These are phyloP conservation scores for Apiotrichum montevideense DNA, from an alignment of 1,284 basidiomycete genomes.

Conservation along the genomic window DNA sequence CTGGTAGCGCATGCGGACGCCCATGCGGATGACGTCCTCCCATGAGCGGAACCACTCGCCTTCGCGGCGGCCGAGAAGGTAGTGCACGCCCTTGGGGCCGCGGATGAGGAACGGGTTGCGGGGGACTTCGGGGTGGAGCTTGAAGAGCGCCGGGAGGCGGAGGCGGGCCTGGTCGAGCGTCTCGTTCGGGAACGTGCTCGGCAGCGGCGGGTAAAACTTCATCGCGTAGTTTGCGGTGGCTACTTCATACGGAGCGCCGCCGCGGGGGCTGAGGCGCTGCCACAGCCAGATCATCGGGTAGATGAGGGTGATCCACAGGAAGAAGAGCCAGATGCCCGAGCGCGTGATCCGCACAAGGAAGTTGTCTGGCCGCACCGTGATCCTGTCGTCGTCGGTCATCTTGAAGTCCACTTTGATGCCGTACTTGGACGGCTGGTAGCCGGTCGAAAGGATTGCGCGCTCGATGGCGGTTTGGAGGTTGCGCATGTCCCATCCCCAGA, in stretches of 20 bases:
- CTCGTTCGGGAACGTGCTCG: constrained; percentile 34
- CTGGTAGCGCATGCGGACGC: constrained; percentile 46
- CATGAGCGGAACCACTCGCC: constrained; percentile 70
- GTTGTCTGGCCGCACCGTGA: constrained; percentile 61
- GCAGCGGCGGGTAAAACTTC: constrained; percentile 39
- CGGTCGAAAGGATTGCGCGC: constrained; percentile 52
- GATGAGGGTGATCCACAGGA: constrained; percentile 59
- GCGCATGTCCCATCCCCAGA: constrained; percentile 64
- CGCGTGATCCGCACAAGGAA: constrained; percentile 57
- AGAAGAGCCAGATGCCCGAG: constrained; percentile 58
- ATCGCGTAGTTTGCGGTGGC: constrained; percentile 22
- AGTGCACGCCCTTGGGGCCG: constrained; percentile 43
- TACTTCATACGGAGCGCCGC: constrained; percentile 31
- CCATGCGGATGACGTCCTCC: constrained; percentile 59
- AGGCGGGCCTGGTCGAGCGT: constrained; percentile 23
- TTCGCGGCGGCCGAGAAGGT: constrained; percentile 56
- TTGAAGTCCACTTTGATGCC: constrained; percentile 47
- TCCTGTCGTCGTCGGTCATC: constrained; percentile 41
- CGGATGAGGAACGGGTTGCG: constrained; percentile 20
- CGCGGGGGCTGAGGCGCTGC: constrained; percentile 18
- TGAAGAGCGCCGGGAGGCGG: constrained; percentile 31
- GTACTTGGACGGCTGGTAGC: constrained; percentile 51
- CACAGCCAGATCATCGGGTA: constrained; percentile 59
- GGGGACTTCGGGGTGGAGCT: constrained; percentile 37
- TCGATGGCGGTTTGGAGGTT: constrained; percentile 48